Base-by-base conservation (phyloP, 192 early-diverging fungal species). In the Podila epigama region DNA sequence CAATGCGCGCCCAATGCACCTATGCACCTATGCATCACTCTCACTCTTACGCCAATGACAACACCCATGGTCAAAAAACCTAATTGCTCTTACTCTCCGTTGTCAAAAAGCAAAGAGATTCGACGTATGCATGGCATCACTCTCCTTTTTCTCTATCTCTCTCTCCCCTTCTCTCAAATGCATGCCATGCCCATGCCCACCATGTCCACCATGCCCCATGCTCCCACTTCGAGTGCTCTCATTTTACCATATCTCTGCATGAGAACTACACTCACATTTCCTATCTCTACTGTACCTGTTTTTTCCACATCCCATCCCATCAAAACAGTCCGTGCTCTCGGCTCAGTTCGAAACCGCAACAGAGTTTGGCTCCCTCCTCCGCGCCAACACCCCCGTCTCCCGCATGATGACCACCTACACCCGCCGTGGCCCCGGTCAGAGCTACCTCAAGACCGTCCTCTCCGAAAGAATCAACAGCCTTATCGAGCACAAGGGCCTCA, bases 361-460 rank as follows among this genome's bases (percentile, higher is more conserved):
- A n/a, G 94, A 96, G 67, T 96, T 95, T 59, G 91, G 89, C 37
- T 93, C 90, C 16, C 79, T 98, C 22, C 82, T 98, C 66, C 91
- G 96, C 31, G 94, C 96, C 63, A 98, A 98, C 84, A 96, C 95
- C 16, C 94, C 96, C 1, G 93, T 97, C 12, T 96, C 95, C n/a
- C 91, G 96, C 27, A 97, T 97, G 95, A 94, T 98, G 92, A 96
- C 96, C 36, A 96, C 95, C 2, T 98, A 98, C 79, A 96, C 95
- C 0, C 88, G 95, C 54, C 91, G 97, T 39, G 93, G 95, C 11
- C 93, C 94, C 7, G 96, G 96, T 29, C 95, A 96, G 84, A 90
- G 92, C 29, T 98, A 98, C 62, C 81, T 97, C 52, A 96, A 96
- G 72, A 88, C 91, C 22, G 92, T 95, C 25, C 79, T 94, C 36